Evolutionary conservation across 148 eudicot genomes (phyloP).

Genomic region (Rhododendron henanense): DNA sequence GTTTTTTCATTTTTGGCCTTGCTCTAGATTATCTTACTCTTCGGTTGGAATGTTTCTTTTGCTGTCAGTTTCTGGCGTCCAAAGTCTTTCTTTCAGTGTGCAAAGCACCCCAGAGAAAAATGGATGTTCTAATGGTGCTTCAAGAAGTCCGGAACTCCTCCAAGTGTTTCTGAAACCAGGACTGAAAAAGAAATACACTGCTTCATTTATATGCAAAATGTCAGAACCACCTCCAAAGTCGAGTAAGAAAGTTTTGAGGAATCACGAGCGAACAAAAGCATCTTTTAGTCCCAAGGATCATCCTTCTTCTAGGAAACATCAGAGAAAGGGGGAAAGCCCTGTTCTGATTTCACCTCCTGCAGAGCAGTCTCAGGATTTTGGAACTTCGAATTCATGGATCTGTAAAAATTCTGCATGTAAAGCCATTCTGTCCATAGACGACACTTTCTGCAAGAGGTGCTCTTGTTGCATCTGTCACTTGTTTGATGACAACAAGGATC

Average conservation of each 20-base stretch:
- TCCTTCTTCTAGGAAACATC: conserved; percentile 32
- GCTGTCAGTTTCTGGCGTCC: conserved; percentile 35
- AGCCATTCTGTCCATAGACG: conserved; percentile 50
- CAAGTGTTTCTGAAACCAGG: conserved; percentile 31
- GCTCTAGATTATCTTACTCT: conserved; percentile 3
- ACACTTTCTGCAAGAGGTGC: conserved; percentile 84
- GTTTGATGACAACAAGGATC: conserved; percentile 92
- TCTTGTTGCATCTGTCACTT: conserved; percentile 87
- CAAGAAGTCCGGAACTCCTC: conserved; percentile 26
- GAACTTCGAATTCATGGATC: conserved; percentile 41
- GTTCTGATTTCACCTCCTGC: conserved; percentile 20
- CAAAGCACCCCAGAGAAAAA: conserved; percentile 35
- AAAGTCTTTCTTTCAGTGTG: conserved; percentile 42
- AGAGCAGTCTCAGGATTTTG: conserved; percentile 31
- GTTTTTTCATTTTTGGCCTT: background rate
- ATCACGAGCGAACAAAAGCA: conserved; percentile 35
- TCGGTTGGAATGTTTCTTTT: conserved; percentile 11
- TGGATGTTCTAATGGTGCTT: conserved; percentile 28
- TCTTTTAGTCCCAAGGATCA: conserved; percentile 27
- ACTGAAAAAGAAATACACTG: conserved; percentile 26
- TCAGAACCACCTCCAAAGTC: conserved; percentile 36
- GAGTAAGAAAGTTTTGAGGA: conserved; percentile 33
- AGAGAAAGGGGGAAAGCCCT: conserved; percentile 47
- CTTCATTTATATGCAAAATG: conserved; percentile 39
- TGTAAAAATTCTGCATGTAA: conserved; percentile 89